Percentiles rank a stretch among this genome's conserved stretches.
Conservation (phyloP, 2,329 filamentous ascomycete genomes). For the Cordyceps pruinosa region DNA sequence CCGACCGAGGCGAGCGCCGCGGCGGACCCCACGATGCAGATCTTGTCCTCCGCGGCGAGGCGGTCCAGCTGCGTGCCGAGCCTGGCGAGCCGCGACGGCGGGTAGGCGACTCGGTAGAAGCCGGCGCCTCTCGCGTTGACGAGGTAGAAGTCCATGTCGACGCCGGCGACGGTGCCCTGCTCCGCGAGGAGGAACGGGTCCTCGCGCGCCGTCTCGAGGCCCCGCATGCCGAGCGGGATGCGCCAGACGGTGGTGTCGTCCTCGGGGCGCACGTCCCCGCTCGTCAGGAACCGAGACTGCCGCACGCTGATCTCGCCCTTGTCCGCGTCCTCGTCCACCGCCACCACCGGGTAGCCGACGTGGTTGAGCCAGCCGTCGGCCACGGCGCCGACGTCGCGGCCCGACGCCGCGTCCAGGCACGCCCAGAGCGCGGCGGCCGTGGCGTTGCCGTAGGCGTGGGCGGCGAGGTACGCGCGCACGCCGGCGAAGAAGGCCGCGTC, state of each 20-base stretch:
- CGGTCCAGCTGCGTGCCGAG: conserved; percentile 74
- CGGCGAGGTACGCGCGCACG: conserved; percentile 84
- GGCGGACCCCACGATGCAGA: too few relatives aligned
- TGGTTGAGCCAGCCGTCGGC: conserved; percentile 98
- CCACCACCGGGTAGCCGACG: conserved; percentile 85
- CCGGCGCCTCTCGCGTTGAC: conserved; percentile 91
- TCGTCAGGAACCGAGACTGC: conserved; percentile 91
- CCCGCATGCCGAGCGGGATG: conserved; percentile 72
- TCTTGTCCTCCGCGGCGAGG: conserved; percentile 80
- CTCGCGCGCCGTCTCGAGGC: too few relatives aligned
- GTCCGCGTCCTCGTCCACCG: conserved; percentile 62
- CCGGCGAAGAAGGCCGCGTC: conserved; percentile 92
- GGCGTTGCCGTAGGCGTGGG: conserved; percentile 95
- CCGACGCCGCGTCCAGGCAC: conserved; percentile 78
- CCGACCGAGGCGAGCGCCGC: too few relatives aligned
- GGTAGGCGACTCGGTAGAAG: conserved; percentile 86
- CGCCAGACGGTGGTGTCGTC: conserved; percentile 86
- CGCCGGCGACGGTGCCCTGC: too few relatives aligned
- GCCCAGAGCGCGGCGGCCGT: conserved; percentile 87
- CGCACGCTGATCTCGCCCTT: conserved; percentile 81
- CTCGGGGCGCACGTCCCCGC: conserved; percentile 86
- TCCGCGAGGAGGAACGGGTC: too few relatives aligned
- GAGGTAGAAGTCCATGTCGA: conserved; percentile 89
- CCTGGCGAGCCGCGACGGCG: conserved; percentile 75
- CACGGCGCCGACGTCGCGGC: conserved; percentile 81